Percentiles rank a stretch among this genome's conserved stretches.
Evolutionary conservation across 2,329 filamentous ascomycete genomes (phyloP).

Genomic region (Pezicula radicicola): DNA sequence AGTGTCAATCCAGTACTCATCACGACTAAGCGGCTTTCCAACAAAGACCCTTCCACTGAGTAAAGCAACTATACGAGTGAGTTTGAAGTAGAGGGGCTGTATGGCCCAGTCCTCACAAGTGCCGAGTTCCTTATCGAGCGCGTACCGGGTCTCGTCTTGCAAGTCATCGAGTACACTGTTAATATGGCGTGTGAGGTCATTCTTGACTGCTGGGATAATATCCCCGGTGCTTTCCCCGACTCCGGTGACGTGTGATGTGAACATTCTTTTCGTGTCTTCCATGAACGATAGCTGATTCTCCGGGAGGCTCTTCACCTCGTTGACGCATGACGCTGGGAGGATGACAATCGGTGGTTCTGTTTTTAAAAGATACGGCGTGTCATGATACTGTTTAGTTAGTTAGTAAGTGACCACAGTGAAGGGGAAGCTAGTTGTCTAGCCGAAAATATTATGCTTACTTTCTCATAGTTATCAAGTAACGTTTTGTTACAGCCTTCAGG

Average conservation of each 20-base stretch:
- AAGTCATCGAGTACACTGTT: conserved; percentile 12
- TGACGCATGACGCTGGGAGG: conserved; percentile 16
- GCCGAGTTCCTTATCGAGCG: conserved; percentile 18
- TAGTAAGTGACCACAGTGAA: too few relatives aligned
- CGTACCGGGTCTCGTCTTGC: conserved; percentile 22
- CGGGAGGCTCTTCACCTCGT: conserved; percentile 20
- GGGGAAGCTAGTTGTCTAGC: too few relatives aligned
- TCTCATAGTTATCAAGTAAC: too few relatives aligned
- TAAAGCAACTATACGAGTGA: conserved; percentile 35
- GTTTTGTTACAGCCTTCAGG: too few relatives aligned
- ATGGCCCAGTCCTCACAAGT: conserved; percentile 30
- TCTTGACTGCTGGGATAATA: conserved; percentile 14
- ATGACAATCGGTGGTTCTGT: conserved; percentile 15
- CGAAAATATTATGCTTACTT: too few relatives aligned
- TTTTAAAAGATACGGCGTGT: conserved; percentile 13
- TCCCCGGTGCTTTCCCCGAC: conserved; percentile 13
- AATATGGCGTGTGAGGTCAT: conserved; percentile 20
- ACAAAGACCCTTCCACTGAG: conserved; percentile 31
- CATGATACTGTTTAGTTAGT: conserved; percentile 14
- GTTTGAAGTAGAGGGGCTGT: conserved; percentile 24
- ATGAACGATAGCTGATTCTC: conserved; percentile 20
- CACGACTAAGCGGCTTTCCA: conserved; percentile 17
- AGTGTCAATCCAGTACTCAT: conserved; percentile 21
- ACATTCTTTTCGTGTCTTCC: conserved; percentile 8
- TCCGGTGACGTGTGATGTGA: conserved; percentile 16